Evolutionary conservation across 805 yeast species (phyloP).

Genomic region (Jamesozyma lodderae): DNA sequence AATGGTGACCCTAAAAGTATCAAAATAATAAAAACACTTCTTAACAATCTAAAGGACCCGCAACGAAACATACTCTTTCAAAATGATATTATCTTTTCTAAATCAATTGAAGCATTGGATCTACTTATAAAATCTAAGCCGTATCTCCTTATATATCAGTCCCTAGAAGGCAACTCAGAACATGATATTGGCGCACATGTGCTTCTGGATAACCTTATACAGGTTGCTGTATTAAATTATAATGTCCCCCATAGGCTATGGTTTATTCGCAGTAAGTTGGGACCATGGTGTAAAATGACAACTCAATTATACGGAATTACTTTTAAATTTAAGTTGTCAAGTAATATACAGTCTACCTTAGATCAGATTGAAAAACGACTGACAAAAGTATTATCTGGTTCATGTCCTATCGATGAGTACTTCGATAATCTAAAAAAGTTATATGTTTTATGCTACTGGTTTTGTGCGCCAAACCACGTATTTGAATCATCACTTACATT

Average conservation of each 20-base stretch:
- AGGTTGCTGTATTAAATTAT: slow-evolving; percentile 12
- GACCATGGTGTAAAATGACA: slow-evolving; percentile 17
- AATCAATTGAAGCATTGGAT: slow-evolving; percentile 23
- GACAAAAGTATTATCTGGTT: slow-evolving; percentile 10
- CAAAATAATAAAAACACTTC: slow-evolving; percentile 16
- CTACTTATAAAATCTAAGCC: slow-evolving; percentile 19
- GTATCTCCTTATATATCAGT: slow-evolving; percentile 7
- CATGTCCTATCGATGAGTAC: slow-evolving; percentile 8
- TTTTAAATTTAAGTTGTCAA: slow-evolving; percentile 8
- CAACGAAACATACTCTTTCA: slow-evolving; percentile 7
- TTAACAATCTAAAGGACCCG: slow-evolving; percentile 14
- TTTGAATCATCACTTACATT: slow-evolving; percentile 12
- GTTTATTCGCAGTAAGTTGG: slow-evolving; percentile 22
- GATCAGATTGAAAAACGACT: slow-evolving; percentile 13
- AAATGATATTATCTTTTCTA: slow-evolving; percentile 20
- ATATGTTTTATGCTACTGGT: slow-evolving; percentile 20
- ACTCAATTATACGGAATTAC: slow-evolving; percentile 10
- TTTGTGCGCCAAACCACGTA: slow-evolving; percentile 9
- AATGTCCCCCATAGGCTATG: slow-evolving; percentile 15
- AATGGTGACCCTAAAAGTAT: slow-evolving; percentile 14
- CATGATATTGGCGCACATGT: slow-evolving; percentile 11
- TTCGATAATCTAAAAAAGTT: slow-evolving; percentile 8
- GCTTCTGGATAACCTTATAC: slow-evolving; percentile 12
- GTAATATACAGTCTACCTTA: slow-evolving; percentile 6
- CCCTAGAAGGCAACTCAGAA: not conserved